Conservation (phyloP, 176 grass and related monocot species). For the barley (Hordeum vulgare) region DNA sequence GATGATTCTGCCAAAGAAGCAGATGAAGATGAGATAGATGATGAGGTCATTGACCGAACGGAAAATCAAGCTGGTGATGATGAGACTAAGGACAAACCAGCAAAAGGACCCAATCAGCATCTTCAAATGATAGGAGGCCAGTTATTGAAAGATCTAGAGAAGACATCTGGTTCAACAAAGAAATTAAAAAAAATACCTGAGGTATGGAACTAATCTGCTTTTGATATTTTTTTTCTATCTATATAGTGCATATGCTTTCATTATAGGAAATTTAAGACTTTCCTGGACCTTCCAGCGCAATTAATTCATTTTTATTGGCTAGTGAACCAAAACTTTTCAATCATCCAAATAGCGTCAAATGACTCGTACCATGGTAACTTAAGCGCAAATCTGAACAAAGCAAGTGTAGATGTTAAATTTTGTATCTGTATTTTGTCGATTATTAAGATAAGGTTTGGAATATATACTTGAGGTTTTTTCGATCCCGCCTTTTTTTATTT, state of each 20-base stretch:
- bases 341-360: slow-evolving; percentile 5
- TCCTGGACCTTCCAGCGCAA: not conserved
- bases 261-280: not conserved
- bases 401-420: not conserved
- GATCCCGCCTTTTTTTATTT: no score
- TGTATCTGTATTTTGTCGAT: not conserved
- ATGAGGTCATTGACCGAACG: slow-evolving; percentile 52
- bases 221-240: slow-evolving; percentile 1
- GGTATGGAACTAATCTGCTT: slow-evolving; percentile 31
- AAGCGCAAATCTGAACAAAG: not conserved
- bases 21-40: slow-evolving; percentile 88
- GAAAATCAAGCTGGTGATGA: slow-evolving; percentile 51
- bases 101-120: slow-evolving; percentile 54
- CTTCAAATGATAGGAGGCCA: slow-evolving; percentile 85
- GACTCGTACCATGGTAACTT: slow-evolving; percentile 1
- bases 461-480: not conserved
- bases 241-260: not conserved
- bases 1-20: slow-evolving; percentile 52
- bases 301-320: slow-evolving; percentile 1
- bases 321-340: not conserved
- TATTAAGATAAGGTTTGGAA: not conserved
- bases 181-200: slow-evolving; percentile 49
- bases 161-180: slow-evolving; percentile 50
- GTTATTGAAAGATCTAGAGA: slow-evolving; percentile 82
- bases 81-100: slow-evolving; percentile 61